Percentiles rank a stretch among this genome's conserved stretches.
Evolutionary conservation across 1,284 basidiomycete species (phyloP).

Genomic region (Blastosporella zonata): DNA sequence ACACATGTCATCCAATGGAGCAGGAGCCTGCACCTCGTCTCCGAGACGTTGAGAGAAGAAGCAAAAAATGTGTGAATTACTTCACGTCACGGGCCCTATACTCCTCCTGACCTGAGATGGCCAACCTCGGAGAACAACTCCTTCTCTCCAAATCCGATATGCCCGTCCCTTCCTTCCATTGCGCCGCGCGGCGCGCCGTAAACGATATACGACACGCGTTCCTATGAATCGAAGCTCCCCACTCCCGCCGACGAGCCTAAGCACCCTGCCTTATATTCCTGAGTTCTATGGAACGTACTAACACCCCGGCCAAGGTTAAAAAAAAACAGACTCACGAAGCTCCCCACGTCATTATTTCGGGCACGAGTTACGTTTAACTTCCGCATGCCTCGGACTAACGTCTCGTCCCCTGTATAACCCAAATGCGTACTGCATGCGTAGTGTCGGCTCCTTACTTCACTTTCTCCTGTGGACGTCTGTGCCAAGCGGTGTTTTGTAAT

Average conservation of each 20-base stretch:
- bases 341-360: not conserved
- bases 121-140: not conserved
- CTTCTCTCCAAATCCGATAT: not conserved
- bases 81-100: no score
- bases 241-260: no score
- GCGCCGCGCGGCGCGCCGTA: no score
- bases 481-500: no score
- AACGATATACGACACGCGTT: no score
- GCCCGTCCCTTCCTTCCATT: not conserved
- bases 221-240: no score
- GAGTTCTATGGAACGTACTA: not conserved
- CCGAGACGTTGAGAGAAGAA: no score
- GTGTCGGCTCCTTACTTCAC: no score
- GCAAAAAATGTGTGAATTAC: no score
- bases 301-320: not conserved
- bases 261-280: no score
- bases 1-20: not conserved
- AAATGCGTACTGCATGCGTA: not conserved
- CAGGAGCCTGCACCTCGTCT: no score
- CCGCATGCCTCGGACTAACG: not conserved
- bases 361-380: slow-evolving; percentile 4
- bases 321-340: not conserved
- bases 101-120: not conserved
- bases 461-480: no score
- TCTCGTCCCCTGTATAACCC: not conserved